Evolutionary conservation across 106 monocot genomes (phyloP).

Genomic region (Phalaenopsis aphrodite): DNA sequence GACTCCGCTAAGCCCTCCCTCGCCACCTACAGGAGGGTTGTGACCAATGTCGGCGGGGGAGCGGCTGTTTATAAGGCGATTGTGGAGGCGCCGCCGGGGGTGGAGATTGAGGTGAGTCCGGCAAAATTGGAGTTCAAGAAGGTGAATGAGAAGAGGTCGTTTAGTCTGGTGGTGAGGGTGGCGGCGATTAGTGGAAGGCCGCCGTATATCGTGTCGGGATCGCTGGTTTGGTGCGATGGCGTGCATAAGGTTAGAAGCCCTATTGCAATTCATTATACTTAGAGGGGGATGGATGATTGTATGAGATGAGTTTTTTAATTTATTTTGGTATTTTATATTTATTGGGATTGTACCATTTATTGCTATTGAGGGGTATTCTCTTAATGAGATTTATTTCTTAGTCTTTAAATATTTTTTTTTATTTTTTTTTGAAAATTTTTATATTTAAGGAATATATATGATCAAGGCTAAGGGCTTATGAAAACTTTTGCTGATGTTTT

Average conservation of each 20-base stretch:
- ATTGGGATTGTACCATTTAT: too few species aligned
- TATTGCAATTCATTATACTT: constrained; percentile 11
- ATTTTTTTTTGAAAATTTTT: too few species aligned
- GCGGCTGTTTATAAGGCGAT: constrained; percentile 15
- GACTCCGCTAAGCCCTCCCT: constrained; percentile 1
- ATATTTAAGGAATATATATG: too few species aligned
- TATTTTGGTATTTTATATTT: too few species aligned
- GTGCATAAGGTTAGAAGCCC: constrained; percentile 17
- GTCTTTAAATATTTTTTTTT: too few species aligned
- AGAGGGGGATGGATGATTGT: neutral
- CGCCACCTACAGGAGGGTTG: neutral
- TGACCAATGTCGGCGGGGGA: constrained; percentile 21
- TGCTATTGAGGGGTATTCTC: too few species aligned
- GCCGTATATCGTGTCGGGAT: neutral
- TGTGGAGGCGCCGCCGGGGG: constrained; percentile 17
- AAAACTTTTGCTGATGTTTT: too few species aligned
- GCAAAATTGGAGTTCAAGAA: constrained; percentile 15
- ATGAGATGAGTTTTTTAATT: too few species aligned
- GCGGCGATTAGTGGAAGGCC: neutral
- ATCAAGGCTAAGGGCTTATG: too few species aligned
- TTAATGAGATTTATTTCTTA: too few species aligned
- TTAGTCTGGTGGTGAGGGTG: constrained; percentile 19
- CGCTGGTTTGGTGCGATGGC: constrained; percentile 11
- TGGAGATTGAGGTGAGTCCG: constrained; percentile 26
- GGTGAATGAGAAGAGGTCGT: constrained; percentile 15